Percentiles rank a stretch among this genome's conserved stretches.
phyloP scores from a whole-genome alignment of 345 rosid species.

The Noccaea caerulescens region DNA sequence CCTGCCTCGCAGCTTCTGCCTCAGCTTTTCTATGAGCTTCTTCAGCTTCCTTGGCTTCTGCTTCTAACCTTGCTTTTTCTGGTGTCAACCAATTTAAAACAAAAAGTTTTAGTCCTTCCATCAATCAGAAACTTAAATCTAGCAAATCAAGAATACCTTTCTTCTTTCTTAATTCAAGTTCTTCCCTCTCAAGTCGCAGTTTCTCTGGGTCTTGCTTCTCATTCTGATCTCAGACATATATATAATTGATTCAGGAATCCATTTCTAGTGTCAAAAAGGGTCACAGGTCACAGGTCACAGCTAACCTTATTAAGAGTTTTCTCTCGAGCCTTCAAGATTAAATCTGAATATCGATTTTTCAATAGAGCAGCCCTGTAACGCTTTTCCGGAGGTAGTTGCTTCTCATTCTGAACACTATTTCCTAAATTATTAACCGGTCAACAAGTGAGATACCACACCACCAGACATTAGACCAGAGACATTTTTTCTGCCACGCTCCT shows the following conservation, averaged over 20 bases:
- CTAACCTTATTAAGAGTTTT: constrained; percentile 78
- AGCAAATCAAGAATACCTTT: constrained; percentile 58
- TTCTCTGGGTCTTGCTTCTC: constrained; percentile 76
- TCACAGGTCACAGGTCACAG: constrained; percentile 14
- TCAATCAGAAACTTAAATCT: constrained; percentile 1
- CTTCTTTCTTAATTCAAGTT: constrained; percentile 71
- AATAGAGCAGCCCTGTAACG: constrained; percentile 79
- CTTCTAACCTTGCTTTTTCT: constrained; percentile 84
- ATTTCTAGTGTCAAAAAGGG: background rate
- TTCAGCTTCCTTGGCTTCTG: constrained; percentile 88
- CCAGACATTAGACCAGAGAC: constrained; percentile 53
- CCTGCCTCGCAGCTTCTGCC: constrained; percentile 64
- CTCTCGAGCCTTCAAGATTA: constrained; percentile 79
- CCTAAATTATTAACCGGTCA: constrained; percentile 63
- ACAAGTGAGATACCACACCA: constrained; percentile 57
- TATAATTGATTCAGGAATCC: background rate
- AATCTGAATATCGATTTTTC: constrained; percentile 77
- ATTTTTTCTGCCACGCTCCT: constrained; percentile 46
- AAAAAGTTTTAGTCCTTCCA: background rate
- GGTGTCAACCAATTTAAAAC: constrained; percentile 1
- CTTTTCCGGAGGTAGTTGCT: constrained; percentile 88
- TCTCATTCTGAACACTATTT: constrained; percentile 76
- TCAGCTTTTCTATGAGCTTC: constrained; percentile 76
- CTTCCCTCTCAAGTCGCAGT: constrained; percentile 68
- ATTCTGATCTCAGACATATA: constrained; percentile 50